Conservation (phyloP, 805 yeast species). For the Citeromyces matritensis region DNA sequence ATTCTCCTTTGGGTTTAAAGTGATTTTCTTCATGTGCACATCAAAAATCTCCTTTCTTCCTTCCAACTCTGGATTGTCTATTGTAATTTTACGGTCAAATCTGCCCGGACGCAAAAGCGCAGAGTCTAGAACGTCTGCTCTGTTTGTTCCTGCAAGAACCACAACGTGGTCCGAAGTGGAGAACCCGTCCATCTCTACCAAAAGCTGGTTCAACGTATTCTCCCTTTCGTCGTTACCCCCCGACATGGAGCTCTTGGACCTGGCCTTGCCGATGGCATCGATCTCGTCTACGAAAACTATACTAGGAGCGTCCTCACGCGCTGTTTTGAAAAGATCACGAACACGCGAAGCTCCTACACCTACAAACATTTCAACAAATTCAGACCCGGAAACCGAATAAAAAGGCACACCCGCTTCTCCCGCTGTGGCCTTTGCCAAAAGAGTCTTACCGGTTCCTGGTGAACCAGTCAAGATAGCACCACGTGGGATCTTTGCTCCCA, state of each 20-base stretch:
- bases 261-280: constrained; percentile 96
- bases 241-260: constrained; percentile 52
- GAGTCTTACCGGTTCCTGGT: constrained; percentile 98
- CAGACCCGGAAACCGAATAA: constrained; percentile 91
- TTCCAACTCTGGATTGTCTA: constrained; percentile 88
- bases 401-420: constrained; percentile 99
- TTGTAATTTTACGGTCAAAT: constrained; percentile 83
- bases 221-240: constrained; percentile 93
- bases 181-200: constrained; percentile 99
- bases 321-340: constrained; percentile 85
- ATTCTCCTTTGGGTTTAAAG: constrained; percentile 27
- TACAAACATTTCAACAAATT: constrained; percentile 96
- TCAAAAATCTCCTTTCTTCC: constrained; percentile 88
- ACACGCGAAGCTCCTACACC: constrained; percentile 99
- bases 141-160: constrained; percentile 93
- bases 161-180: constrained; percentile 84
- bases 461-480: constrained; percentile 97
- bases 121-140: constrained; percentile 84
- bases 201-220: constrained; percentile 84
- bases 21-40: constrained; percentile 71
- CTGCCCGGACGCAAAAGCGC: constrained; percentile 97
- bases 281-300: constrained; percentile 97
- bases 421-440: constrained; percentile 95
- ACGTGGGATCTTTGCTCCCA: constrained; percentile 96
- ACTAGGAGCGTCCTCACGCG: constrained; percentile 88